Base-by-base conservation (phyloP, 2,329 filamentous ascomycete species). In the Tricladium varicosporioides region DNA sequence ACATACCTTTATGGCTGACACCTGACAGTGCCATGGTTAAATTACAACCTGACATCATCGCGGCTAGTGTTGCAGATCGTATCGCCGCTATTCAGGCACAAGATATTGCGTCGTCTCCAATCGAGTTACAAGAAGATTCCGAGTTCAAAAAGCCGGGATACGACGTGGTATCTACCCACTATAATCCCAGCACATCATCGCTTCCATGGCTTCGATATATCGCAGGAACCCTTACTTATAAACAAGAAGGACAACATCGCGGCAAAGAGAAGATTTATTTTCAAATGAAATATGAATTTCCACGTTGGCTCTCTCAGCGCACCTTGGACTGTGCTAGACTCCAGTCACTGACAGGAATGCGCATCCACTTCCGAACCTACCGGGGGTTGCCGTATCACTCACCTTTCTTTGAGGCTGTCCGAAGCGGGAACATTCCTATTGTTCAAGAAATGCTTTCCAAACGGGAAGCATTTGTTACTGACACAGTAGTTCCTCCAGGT, bases 41-140 rank as follows among this genome's bases (percentile, higher is more conserved):
- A 22, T 31, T 53, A 8, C 59, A 60, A 15, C 54, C 60, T n/a
- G 60, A 60, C 1, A 48, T 61, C 18, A 62, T 60, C 14, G 15
- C 54, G 11, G n/a, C 40, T 11, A 46, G 52, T 40, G 15, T 60
- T n/a, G 32, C 52, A 7, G 31, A 51, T 1, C 44, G 43, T 42
- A 54, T 43, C 3, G 3, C 32, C 16, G n/a, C 45, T 40, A 9
- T 40, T 16, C 13, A 14, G 22, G 7, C 22, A 27, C 22, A 27
- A 4, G 22, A 27, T 27, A 27, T 27, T 27, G 22, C 22, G 7
- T 3, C 22, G 7, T 27, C 22, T 7, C 22, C 7, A 27, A 7
- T 27, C 7, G 22, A 27, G 7, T 3, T 7, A 27, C 16, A 48
- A 9, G 18, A 45, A 14, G 11, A n/a, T 11, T 13, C 8, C 5